Evolutionary conservation across 768 basidiomycete species (phyloP), one percentile per base, ranked within the genome.

Genomic region (Zangia roseola): DNA sequence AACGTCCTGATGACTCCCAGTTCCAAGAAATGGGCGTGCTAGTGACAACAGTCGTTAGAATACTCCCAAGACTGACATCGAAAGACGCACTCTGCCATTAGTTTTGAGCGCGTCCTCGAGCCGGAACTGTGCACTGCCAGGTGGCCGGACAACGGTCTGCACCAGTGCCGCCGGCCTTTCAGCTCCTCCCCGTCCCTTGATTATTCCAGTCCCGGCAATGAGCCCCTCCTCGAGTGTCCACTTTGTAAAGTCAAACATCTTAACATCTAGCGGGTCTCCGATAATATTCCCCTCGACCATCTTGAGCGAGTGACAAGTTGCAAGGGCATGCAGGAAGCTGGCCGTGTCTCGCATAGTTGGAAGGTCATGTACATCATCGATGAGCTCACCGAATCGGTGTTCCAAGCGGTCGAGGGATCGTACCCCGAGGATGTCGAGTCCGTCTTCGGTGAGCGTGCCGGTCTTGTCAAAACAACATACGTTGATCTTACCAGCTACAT

Each of bases 381-480:
- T 74, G 30, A 98, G 81, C 63, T 99, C 95, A 17, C 94, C 92
- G 69, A 98, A 98, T 35, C 83, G 79, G 46, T 84, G 80, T 8
- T 74, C 78, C 40, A 75, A 78, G 37, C 91, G 83, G 50, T 95
- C 94, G 36, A 91, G 79, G 6, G 82, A 83, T 38, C 95, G 86
- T 16, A 97, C 87, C 14, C 97, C 97, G 39, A 99, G 84, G 38
- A 99, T 93, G 64, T 99, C 97, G 41, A 99, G 76, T 0, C 95
- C 97, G 55, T 99, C 97, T 69, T 99, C 97, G 1, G 97, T 99
- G 20, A 99, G 77, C 9, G 97, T 99, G 8, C 97, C 97, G 1
- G 97, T 99, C 72, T 99, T 99, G 75, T 99, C 97, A 61, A 99
- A 99, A 63, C 94, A 97, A 59, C 93, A 93, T 10, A 98, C 87